A percentile compares a stretch with the other conserved stretches of the same genome.
Evolutionary conservation across 1,284 basidiomycete species (phyloP).

Genomic region (Heterobasidion irregulare): DNA sequence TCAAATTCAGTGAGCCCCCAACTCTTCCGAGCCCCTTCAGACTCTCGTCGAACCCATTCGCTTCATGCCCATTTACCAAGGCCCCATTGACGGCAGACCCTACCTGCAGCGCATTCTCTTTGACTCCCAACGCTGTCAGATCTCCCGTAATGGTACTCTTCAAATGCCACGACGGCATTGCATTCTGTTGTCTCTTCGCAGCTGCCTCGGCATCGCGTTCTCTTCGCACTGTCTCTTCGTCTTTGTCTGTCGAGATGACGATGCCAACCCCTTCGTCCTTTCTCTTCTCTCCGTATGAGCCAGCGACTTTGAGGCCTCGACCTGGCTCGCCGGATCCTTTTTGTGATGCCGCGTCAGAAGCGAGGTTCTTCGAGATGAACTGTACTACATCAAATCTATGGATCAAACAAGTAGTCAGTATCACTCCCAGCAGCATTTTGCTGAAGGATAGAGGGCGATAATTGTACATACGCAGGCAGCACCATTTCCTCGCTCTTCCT

Average conservation of each 20-base stretch:
- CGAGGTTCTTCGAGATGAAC: slow-evolving; percentile 66
- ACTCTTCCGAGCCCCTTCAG: slow-evolving; percentile 55
- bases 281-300: slow-evolving; percentile 48
- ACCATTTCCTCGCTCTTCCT: slow-evolving; percentile 86
- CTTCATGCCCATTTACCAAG: slow-evolving; percentile 12
- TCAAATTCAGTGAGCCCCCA: slow-evolving; percentile 24
- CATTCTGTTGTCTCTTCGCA: slow-evolving; percentile 81
- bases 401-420: not conserved
- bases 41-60: slow-evolving; percentile 41
- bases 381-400: slow-evolving; percentile 74
- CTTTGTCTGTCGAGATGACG: slow-evolving; percentile 76
- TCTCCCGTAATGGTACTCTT: slow-evolving; percentile 93
- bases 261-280: slow-evolving; percentile 73
- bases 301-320: slow-evolving; percentile 62
- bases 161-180: slow-evolving; percentile 88
- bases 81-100: slow-evolving; percentile 15
- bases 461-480: slow-evolving; percentile 57
- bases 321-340: slow-evolving; percentile 39
- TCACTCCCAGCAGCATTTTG: no score
- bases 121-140: slow-evolving; percentile 78
- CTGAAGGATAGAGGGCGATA: not conserved
- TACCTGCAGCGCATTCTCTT: slow-evolving; percentile 47
- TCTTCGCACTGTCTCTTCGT: slow-evolving; percentile 57
- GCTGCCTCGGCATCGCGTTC: slow-evolving; percentile 68
- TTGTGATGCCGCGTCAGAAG: slow-evolving; percentile 46